These are phyloP conservation scores for Clitopilus passeckerianus DNA, from an alignment of 768 basidiomycete genomes.

Conservation along the genomic window DNA sequence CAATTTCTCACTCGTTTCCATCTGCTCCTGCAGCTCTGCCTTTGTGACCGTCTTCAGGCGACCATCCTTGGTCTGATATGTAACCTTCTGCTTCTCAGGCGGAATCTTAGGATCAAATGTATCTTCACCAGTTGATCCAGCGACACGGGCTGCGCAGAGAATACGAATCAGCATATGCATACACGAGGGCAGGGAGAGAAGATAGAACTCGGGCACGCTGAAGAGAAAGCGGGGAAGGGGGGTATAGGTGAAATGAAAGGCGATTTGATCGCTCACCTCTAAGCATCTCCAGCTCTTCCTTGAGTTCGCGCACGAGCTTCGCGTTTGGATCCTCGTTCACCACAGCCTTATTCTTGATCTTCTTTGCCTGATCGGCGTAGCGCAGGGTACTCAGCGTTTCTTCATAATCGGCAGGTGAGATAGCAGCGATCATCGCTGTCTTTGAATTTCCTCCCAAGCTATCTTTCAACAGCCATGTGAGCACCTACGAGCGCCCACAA, in stretches of 20 bases:
- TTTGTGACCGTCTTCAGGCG: constrained; percentile 94
- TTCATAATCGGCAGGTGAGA: constrained; percentile 97
- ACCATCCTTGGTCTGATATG: constrained; percentile 90
- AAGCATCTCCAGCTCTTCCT: constrained; percentile 94
- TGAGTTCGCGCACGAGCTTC: constrained; percentile 96
- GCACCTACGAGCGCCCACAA: constrained; percentile 47
- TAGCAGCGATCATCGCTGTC: constrained; percentile 99
- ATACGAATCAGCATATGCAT: not conserved
- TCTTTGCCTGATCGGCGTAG: constrained; percentile 99
- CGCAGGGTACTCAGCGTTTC: constrained; percentile 95
- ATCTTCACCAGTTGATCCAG: constrained; percentile 64
- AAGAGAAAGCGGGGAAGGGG: constrained; percentile 4
- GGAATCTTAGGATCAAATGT: constrained; percentile 86
- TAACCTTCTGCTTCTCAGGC: constrained; percentile 92
- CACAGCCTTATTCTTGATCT: constrained; percentile 99
- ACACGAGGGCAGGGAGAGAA: constrained; percentile 1
- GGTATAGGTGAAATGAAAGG: constrained; percentile 10
- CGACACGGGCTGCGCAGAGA: constrained; percentile 57
- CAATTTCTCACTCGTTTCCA: constrained; percentile 91
- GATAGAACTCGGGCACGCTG: not conserved
- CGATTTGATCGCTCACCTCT: constrained; percentile 51
- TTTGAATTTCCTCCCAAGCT: constrained; percentile 96
- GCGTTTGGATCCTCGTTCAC: constrained; percentile 99
- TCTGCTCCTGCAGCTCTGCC: constrained; percentile 95
- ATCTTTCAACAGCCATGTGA: constrained; percentile 98